These are phyloP conservation scores for Scortechinia acanthostroma DNA, from an alignment of 2,329 filamentous ascomycete species.

Conservation along the genomic window DNA sequence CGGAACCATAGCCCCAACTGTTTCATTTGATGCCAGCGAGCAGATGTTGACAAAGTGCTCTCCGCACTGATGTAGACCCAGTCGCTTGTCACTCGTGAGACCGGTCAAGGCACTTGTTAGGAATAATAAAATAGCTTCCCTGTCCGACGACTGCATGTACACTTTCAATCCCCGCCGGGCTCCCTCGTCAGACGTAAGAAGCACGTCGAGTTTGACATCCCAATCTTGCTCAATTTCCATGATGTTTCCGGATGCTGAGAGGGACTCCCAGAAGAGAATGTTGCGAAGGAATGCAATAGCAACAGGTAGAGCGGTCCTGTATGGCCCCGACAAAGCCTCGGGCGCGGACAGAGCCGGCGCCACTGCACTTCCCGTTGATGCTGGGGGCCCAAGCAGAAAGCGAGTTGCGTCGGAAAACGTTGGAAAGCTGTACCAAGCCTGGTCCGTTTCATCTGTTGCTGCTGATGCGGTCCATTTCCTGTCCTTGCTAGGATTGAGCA, in stretches of 20 bases:
- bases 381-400: background rate
- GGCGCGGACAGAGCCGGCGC: background rate
- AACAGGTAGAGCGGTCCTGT: background rate
- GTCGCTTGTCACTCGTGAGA: slow-evolving; percentile 30
- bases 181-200: slow-evolving; percentile 63
- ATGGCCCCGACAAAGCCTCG: background rate
- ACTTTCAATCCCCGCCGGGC: slow-evolving; percentile 50
- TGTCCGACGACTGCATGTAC: slow-evolving; percentile 36
- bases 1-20: background rate
- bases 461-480: background rate
- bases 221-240: slow-evolving; percentile 70
- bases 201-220: slow-evolving; percentile 71
- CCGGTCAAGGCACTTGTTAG: slow-evolving; percentile 50
- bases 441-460: background rate
- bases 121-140: slow-evolving; percentile 29
- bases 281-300: slow-evolving; percentile 13
- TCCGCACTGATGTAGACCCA: background rate
- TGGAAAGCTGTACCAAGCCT: background rate
- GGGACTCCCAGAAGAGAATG: slow-evolving; percentile 55
- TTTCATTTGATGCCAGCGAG: background rate
- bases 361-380: no score
- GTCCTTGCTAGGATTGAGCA: background rate
- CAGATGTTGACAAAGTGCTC: background rate
- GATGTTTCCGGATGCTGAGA: slow-evolving; percentile 33
- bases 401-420: background rate